Evolutionary conservation across 2,329 filamentous ascomycete genomes (phyloP).

Genomic region (Exserohilum turcica): DNA sequence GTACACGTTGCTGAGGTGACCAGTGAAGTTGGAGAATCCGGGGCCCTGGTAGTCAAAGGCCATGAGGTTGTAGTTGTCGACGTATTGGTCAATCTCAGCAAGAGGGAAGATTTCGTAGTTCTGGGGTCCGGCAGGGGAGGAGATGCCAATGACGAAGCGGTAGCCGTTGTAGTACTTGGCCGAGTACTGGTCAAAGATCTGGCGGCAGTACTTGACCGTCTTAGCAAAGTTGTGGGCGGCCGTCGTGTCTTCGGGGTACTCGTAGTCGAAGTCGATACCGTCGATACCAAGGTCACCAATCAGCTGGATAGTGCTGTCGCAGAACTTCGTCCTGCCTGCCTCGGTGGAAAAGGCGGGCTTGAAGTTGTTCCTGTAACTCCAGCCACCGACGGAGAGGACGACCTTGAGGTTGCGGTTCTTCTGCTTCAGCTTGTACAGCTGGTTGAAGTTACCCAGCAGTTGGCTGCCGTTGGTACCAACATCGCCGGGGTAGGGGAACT

Average conservation of each 20-base stretch:
- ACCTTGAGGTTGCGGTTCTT: slow-evolving; percentile 75
- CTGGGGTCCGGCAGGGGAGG: slow-evolving; percentile 50
- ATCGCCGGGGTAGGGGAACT: slow-evolving; percentile 71
- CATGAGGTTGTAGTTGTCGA: slow-evolving; percentile 67
- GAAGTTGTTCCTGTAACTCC: slow-evolving; percentile 80
- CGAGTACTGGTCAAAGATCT: slow-evolving; percentile 49
- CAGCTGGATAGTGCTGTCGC: slow-evolving; percentile 71
- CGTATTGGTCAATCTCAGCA: slow-evolving; percentile 48
- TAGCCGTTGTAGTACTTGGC: slow-evolving; percentile 44
- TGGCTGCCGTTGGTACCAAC: slow-evolving; percentile 70
- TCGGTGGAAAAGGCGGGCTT: slow-evolving; percentile 67
- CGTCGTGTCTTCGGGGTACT: slow-evolving; percentile 48
- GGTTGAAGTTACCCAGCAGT: slow-evolving; percentile 77
- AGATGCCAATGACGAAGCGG: slow-evolving; percentile 51
- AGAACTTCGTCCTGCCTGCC: slow-evolving; percentile 67
- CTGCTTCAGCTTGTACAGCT: slow-evolving; percentile 78
- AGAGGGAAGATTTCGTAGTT: slow-evolving; percentile 49
- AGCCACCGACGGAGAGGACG: slow-evolving; percentile 81
- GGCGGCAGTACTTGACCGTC: slow-evolving; percentile 43
- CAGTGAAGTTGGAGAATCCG: slow-evolving; percentile 74
- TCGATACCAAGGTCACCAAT: slow-evolving; percentile 78
- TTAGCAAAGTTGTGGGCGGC: slow-evolving; percentile 47
- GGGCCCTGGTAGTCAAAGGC: slow-evolving; percentile 64
- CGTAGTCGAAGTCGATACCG: slow-evolving; percentile 54
- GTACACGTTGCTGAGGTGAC: slow-evolving; percentile 47